Base-by-base conservation (phyloP, 192 early-diverging fungal species). In the Geranomyces variabilis region DNA sequence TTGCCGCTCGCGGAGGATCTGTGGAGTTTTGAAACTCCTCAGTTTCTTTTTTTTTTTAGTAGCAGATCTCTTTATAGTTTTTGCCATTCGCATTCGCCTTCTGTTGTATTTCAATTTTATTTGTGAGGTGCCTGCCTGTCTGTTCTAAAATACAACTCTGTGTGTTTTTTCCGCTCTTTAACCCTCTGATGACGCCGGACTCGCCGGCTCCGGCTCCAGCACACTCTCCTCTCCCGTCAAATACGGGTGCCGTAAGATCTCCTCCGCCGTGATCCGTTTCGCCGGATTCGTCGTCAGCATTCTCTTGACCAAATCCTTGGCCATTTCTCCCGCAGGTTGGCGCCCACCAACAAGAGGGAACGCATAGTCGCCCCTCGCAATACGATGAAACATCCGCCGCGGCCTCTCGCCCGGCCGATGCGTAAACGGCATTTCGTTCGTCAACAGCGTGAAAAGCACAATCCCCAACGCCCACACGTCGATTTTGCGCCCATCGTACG, bases 401-500 rank as follows among this genome's bases (percentile, higher is more conserved):
- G 83, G 82, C 58, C 67, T 82, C 44, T 75, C 60, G 24, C 70
- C 83, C 4, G 78, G 73, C 36, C 66, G 68, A 33, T 69, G 36
- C 22, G 41, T 68, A 31, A 81, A 81, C 14, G 80, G 80, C 31
- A 81, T 65, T 45, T 81, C 77, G 0, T 62, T 60, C 1, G 80
- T 81, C n/a, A 81, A 44, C 1, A 81, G 45, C 0, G 80, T 71
- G 62, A 81, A 81, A 24, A 81, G 64, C 26, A 82, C 76, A 31
- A 82, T 79, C 12, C 81, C 81, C 24, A 79, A 36, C 21, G 80
- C 74, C 81, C 81, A 82, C 4, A 79, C 58, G 59, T 82, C 81
- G 13, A 69, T 88, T 47, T 83, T 63, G 15, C 86, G 75, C 10
- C 89, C 90, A 68, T 93, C 91, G 56, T 93, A 92, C 0, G 80